Evolutionary conservation across 169 alveolate genomes (phyloP), one percentile per base, ranked within the genome.

Genomic region (Besnoitia besnoiti): DNA sequence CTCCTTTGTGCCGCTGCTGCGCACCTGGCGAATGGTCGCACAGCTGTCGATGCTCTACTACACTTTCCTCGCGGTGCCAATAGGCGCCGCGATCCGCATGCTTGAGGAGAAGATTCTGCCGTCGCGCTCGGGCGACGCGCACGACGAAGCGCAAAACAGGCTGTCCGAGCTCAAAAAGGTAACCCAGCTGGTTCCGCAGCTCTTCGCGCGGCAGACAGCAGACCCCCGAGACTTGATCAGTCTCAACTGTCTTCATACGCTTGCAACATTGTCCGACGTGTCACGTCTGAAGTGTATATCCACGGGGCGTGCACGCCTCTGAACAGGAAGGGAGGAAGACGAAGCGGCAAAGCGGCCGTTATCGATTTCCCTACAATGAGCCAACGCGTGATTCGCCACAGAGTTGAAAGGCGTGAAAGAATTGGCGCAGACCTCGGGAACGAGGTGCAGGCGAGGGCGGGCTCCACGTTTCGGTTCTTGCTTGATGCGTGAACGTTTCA

Each of bases 1-100:
- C 37, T 67, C 80, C 10, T 73, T 73, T 51, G 0, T 89, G 40
- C 92, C 92, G 3, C 76, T 89, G 8, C 33, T 89, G 40, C 24
- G 33, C 61, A 50, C 92, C n/a, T 89, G 92, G 92, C 62, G 37
- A 14, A 0, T 37, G 35, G 76, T 73, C 0, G 92, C 92, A 4
- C 62, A 49, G 33, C 51, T 2, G 50, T 27, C 44, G 35, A 89
- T 67, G 59, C 85, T 79, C 39, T 89, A 42, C 42, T 89, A 40
- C 49, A 35, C 92, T 0, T 89, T 73, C 50, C 35, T 37, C 16
- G 33, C 92, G 1, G 62, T 89, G 33, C 92, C 92, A 7, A 30
- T 89, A n/a, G 44, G 73, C 16, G 42, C 5, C 27, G 77, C 62
- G 14, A 33, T 89, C 39, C 44, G 24, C 7, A 27, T 77, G 61